Conservation (phyloP, 169 alveolate species). For the Sarcocystis neurona region DNA sequence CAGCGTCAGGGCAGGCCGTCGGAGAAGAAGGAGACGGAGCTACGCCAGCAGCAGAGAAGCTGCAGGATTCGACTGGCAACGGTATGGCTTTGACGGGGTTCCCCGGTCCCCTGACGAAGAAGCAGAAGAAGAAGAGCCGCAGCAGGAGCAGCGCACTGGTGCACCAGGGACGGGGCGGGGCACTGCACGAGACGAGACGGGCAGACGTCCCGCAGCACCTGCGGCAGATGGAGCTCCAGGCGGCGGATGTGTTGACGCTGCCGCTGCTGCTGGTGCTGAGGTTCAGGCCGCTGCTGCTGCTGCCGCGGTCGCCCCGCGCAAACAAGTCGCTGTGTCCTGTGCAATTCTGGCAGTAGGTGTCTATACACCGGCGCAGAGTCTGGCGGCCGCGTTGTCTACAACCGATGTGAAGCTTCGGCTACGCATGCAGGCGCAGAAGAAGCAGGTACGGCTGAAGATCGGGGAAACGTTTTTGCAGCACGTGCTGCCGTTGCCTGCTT, state of each 20-base stretch:
- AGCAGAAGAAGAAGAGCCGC: too few relatives aligned
- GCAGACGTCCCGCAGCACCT: too few relatives aligned
- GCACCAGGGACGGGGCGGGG: too few relatives aligned
- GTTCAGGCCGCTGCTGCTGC: not conserved
- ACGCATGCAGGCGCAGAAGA: conserved; percentile 7
- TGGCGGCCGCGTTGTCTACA: conserved; percentile 47
- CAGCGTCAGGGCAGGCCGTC: not conserved
- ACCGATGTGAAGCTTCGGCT: conserved; percentile 29
- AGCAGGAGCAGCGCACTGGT: too few relatives aligned
- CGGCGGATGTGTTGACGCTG: too few relatives aligned
- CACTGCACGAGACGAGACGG: too few relatives aligned
- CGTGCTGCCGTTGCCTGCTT: not conserved
- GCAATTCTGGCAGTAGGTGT: conserved; percentile 36
- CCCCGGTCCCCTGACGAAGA: too few relatives aligned
- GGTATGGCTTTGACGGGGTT: too few relatives aligned
- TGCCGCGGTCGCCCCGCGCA: not conserved
- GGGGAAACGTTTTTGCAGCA: conserved; percentile 61
- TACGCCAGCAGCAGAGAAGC: too few relatives aligned
- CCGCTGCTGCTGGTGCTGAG: conserved; percentile 10
- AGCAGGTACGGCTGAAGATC: conserved; percentile 38
- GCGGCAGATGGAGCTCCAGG: not conserved
- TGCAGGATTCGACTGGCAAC: too few relatives aligned
- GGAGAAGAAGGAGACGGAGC: too few relatives aligned
- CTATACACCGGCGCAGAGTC: conserved; percentile 56
- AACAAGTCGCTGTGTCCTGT: conserved; percentile 15